A percentile compares a stretch with the other conserved stretches of the same genome.
Conservation (phyloP, 1,139 yeast genomes). For the Candida sanyaensis region DNA sequence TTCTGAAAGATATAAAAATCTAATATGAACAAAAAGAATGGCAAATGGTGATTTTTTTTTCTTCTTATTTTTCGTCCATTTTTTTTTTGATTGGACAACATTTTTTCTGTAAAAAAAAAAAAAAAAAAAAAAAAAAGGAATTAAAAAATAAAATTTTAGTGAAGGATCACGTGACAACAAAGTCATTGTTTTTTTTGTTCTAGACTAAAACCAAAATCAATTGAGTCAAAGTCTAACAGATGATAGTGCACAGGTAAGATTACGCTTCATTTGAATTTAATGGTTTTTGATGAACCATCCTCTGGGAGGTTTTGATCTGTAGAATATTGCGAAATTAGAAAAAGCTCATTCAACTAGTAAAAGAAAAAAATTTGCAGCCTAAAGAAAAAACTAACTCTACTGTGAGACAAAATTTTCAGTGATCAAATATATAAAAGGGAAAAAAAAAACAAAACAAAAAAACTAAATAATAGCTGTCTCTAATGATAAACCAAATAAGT, state of each 20-base stretch:
- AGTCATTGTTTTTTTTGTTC: neutral
- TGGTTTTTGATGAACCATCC: too few species aligned
- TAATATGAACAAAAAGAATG: neutral
- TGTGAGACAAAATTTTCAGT: neutral
- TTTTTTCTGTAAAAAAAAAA: neutral
- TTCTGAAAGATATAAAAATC: too few species aligned
- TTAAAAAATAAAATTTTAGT: neutral
- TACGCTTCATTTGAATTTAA: too few species aligned
- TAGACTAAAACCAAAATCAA: neutral
- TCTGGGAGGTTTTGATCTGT: too few species aligned
- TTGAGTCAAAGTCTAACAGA: too few species aligned
- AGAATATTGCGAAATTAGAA: neutral
- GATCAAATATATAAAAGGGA: too few species aligned
- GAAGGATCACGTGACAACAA: neutral
- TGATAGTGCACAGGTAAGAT: too few species aligned
- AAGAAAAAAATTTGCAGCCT: conserved; percentile 2
- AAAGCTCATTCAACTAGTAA: neutral
- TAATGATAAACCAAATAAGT: too few species aligned
- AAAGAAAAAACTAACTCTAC: neutral
- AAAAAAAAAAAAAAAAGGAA: too few species aligned
- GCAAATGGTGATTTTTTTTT: neutral
- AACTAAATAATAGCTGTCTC: too few species aligned
- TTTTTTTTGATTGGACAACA: conserved; percentile 2
- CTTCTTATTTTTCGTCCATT: neutral
- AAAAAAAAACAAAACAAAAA: too few species aligned